phyloP scores from a whole-genome alignment of 768 basidiomycete genomes.

The Calvatia gigantea region DNA sequence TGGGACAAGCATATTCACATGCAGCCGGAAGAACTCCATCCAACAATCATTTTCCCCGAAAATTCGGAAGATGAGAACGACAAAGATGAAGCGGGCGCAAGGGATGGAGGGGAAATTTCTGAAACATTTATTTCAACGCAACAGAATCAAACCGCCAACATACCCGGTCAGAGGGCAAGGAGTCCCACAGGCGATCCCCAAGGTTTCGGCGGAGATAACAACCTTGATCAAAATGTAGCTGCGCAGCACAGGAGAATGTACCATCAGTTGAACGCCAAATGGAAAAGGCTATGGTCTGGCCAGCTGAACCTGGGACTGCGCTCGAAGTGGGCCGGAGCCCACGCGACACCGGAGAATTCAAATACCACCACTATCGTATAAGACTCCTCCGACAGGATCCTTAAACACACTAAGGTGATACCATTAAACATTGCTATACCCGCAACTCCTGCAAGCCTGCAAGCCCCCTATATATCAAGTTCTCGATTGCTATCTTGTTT shows the following conservation, averaged over 20 bases:
- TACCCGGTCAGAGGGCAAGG: background rate
- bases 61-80: background rate
- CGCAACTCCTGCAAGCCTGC: background rate
- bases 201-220: background rate
- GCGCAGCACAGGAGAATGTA: background rate
- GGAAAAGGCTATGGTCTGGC: background rate
- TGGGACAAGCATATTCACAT: constrained; percentile 15
- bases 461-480: background rate
- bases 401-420: background rate
- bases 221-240: background rate
- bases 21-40: background rate
- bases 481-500: too few species aligned
- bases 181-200: background rate
- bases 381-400: too few species aligned
- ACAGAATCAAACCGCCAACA: background rate
- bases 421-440: background rate
- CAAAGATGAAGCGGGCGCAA: background rate
- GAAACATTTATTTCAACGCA: background rate
- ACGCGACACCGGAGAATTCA: background rate
- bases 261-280: background rate
- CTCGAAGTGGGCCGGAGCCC: background rate
- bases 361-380: background rate
- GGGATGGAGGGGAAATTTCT: background rate
- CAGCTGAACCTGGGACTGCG: background rate
- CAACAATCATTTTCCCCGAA: background rate